Evolutionary conservation across 2,329 filamentous ascomycete genomes (phyloP), one percentile per base, ranked within the genome.

Genomic region (Hypomyces rosellus): DNA sequence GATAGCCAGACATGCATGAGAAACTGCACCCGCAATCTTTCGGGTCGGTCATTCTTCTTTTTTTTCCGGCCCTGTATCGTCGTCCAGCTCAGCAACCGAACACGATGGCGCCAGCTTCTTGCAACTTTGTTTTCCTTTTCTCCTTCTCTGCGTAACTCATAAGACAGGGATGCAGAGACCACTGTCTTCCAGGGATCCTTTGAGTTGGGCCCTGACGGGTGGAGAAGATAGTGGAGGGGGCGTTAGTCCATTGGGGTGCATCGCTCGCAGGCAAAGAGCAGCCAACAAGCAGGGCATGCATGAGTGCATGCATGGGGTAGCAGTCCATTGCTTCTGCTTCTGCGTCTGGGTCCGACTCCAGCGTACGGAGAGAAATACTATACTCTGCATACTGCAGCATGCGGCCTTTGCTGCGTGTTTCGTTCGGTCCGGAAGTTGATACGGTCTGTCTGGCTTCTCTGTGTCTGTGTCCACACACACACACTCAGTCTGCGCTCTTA

Each of bases 351-450:
- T 30, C 25, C 25, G 4, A 30, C 25, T 30, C 8, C 25, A 30
- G 25, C 25, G 25, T 22, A 12, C 30, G 40, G 30, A 18, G 37
- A 46, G 40, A 51, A 25, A 45, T 30, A 30, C 25, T 30, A 11
- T 7, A 30, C 2, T 3, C 25, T 30, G 6, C 25, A 30, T 20
- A 20, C 20, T 20, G 25, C 25, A 30, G 3, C 8, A 30, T 30
- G 25, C 25, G 48, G 34, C 48, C 44, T 42, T 49, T 49, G 50
- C 50, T 40, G 46, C 46, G 42, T 51, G 49, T 46, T 49, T 48
- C 42, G 48, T 37, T 50, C 48, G 48, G 48, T 40, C 48, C 48
- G 48, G 41, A 39, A 49, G 33, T 45, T 45, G 45, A 48, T 51
- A 33, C 49, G 49, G 49, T 51, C 45, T 42, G 34, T 22, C 36